Evolutionary conservation across 129 eudicot species (phyloP).

Genomic region (Flaveria brownii): DNA sequence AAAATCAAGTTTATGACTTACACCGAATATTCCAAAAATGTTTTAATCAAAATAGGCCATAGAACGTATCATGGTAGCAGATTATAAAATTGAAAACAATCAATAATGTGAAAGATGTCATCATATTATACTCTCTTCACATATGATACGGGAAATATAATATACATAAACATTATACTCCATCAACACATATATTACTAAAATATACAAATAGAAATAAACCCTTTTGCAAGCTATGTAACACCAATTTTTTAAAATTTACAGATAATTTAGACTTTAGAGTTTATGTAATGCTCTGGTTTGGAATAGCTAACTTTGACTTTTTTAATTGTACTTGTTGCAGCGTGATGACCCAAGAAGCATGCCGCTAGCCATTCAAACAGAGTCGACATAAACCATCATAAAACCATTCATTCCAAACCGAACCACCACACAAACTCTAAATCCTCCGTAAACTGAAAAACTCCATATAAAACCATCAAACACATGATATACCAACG

Average conservation of each 20-base stretch:
- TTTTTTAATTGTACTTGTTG: too few species aligned
- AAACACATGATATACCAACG: slow-evolving; percentile 72
- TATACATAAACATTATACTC: background rate
- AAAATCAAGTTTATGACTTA: too few species aligned
- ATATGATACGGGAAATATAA: background rate
- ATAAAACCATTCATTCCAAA: too few species aligned
- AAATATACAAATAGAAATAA: background rate
- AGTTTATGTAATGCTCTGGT: too few species aligned
- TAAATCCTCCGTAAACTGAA: too few species aligned
- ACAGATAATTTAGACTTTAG: too few species aligned
- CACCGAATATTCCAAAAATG: background rate
- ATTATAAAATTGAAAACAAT: background rate
- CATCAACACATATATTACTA: background rate
- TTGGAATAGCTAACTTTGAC: too few species aligned
- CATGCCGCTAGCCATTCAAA: too few species aligned
- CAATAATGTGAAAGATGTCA: background rate
- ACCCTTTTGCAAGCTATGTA: slow-evolving; percentile 7
- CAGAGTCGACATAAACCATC: too few species aligned
- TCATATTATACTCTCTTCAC: background rate
- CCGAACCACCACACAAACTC: too few species aligned
- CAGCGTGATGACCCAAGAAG: too few species aligned
- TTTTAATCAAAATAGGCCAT: background rate
- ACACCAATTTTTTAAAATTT: background rate
- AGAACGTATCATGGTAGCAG: background rate
- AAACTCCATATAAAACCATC: slow-evolving; percentile 11